Percentiles rank a stretch among this genome's conserved stretches.
These are phyloP conservation scores for Geosmithia morbida DNA, from an alignment of 2,329 filamentous ascomycete genomes.

Conservation along the genomic window DNA sequence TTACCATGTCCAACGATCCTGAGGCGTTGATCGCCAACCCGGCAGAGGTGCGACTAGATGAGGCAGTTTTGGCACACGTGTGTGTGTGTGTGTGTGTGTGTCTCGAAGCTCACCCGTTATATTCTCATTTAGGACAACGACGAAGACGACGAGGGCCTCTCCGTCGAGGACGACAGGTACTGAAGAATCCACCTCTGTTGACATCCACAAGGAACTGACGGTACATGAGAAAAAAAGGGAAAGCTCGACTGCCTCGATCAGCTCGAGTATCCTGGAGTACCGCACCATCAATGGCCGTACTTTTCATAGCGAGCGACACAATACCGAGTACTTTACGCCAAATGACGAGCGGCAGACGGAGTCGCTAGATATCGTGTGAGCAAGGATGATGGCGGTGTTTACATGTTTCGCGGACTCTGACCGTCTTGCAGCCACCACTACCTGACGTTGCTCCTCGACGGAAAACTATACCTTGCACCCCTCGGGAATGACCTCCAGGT, in stretches of 20 bases:
- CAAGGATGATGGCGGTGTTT: not conserved
- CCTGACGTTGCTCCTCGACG: conserved; percentile 2
- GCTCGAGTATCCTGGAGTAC: conserved; percentile 13
- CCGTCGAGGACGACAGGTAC: not conserved
- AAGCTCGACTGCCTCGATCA: conserved; percentile 11
- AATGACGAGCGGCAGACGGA: conserved; percentile 12
- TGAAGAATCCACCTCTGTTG: too few relatives aligned
- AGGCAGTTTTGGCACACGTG: too few relatives aligned
- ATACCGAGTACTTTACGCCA: conserved; percentile 6
- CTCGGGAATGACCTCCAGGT: conserved; percentile 3
- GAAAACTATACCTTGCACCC: conserved; percentile 4
- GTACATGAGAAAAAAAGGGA: not conserved
- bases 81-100: too few relatives aligned
- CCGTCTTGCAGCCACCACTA: conserved; percentile 3
- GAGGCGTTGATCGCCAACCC: not conserved
- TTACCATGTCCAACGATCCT: not conserved
- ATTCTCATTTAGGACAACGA: not conserved
- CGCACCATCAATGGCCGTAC: conserved; percentile 14
- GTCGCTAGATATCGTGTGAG: conserved; percentile 3
- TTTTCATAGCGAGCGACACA: conserved; percentile 11
- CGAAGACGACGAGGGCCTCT: not conserved
- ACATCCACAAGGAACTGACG: not conserved
- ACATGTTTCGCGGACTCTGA: not conserved
- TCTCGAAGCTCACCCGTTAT: too few relatives aligned
- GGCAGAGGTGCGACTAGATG: not conserved